These are phyloP conservation scores for Vigna hirtella DNA, from an alignment of 306 rosid species.

Conservation along the genomic window DNA sequence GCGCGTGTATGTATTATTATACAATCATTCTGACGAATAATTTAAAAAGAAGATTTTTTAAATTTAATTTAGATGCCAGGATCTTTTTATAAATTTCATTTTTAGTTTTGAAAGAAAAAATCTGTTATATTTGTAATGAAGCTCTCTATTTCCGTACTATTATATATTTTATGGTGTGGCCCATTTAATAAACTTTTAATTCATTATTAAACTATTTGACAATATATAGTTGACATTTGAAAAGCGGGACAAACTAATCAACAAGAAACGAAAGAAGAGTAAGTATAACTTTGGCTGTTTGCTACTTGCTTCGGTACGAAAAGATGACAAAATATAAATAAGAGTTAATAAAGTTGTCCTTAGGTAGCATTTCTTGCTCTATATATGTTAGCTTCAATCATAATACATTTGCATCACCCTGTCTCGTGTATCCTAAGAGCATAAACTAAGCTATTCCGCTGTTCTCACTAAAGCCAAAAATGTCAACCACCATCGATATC, in stretches of 20 bases:
- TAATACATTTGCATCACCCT: constrained; percentile 28
- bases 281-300: neutral
- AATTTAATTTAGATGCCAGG: too few species aligned
- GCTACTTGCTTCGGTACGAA: constrained; percentile 34
- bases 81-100: too few species aligned
- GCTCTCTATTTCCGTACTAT: too few species aligned
- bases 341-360: constrained; percentile 18
- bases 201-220: too few species aligned
- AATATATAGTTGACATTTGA: too few species aligned
- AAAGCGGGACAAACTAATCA: neutral
- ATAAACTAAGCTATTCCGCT: neutral
- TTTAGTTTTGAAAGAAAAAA: too few species aligned
- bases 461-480: constrained; percentile 35
- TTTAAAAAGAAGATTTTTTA: too few species aligned
- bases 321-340: neutral
- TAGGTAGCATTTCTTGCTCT: constrained; percentile 15
- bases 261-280: neutral
- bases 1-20: too few species aligned
- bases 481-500: constrained; percentile 68
- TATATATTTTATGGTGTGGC: too few species aligned
- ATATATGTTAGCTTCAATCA: constrained; percentile 44
- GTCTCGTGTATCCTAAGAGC: neutral
- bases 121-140: too few species aligned
- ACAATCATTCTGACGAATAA: too few species aligned
- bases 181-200: too few species aligned